phyloP scores from a whole-genome alignment of 2,329 filamentous ascomycete species.

The Leptographium lundbergii region DNA sequence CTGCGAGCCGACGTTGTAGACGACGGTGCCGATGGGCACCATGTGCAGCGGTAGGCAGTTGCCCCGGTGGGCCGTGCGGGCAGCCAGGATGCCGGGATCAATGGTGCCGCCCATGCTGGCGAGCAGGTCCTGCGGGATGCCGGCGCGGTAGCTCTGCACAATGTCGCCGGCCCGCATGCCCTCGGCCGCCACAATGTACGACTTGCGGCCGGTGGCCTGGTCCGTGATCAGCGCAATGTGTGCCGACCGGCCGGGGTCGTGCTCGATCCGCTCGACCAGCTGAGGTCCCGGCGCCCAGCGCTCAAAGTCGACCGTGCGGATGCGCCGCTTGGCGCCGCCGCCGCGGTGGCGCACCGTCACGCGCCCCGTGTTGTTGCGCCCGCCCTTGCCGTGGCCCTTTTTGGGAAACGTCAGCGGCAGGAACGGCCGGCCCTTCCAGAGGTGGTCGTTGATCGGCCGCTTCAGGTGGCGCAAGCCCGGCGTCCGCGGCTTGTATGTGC shows the following conservation, averaged over 20 bases:
- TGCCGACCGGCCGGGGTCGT: slow-evolving; percentile 84
- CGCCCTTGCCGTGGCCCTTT: slow-evolving; percentile 85
- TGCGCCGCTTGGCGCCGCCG: slow-evolving; percentile 82
- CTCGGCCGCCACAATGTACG: slow-evolving; percentile 91
- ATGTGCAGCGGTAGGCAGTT: slow-evolving; percentile 94
- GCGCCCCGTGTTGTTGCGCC: slow-evolving; percentile 74
- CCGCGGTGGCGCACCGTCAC: slow-evolving; percentile 86
- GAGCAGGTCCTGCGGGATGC: slow-evolving; percentile 77
- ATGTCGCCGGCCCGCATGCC: slow-evolving; percentile 85
- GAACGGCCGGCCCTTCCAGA: slow-evolving; percentile 86
- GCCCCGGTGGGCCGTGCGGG: slow-evolving; percentile 84
- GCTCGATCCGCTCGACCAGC: slow-evolving; percentile 84
- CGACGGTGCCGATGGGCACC: slow-evolving; percentile 85
- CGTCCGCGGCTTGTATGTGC: slow-evolving; percentile 87
- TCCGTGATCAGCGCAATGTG: slow-evolving; percentile 82
- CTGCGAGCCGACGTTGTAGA: slow-evolving; percentile 78
- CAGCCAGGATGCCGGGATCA: slow-evolving; percentile 90
- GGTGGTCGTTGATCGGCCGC: slow-evolving; percentile 86
- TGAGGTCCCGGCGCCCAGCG: slow-evolving; percentile 71
- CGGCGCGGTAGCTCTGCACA: slow-evolving; percentile 81
- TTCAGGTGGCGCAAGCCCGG: slow-evolving; percentile 86
- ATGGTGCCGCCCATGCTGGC: slow-evolving; percentile 85
- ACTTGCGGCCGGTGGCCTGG: slow-evolving; percentile 59
- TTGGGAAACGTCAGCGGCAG: slow-evolving; percentile 79
- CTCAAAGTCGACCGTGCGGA: slow-evolving; percentile 82